Percentiles rank a stretch among this genome's conserved stretches.
Conservation (phyloP, 768 basidiomycete genomes). For the Tulasnella sp. region DNA sequence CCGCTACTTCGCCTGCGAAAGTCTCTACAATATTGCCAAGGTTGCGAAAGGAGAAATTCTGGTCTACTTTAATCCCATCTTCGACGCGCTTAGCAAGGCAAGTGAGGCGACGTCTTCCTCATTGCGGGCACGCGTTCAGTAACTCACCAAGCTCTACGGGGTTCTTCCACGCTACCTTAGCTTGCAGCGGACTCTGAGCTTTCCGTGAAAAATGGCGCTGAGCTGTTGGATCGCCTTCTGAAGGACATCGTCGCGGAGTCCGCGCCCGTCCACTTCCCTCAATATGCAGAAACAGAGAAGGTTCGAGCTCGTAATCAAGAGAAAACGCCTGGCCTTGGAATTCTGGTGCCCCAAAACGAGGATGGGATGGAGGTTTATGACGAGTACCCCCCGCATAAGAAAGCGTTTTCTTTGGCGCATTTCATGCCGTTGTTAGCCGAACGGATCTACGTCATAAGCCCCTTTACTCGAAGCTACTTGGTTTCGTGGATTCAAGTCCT, state of each 20-base stretch:
- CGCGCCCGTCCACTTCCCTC: conserved; percentile 88
- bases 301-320: conserved; percentile 48
- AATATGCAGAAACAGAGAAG: conserved; percentile 75
- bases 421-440: conserved; percentile 93
- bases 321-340: conserved; percentile 45
- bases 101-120: not conserved
- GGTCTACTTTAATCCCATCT: conserved; percentile 97
- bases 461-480: conserved; percentile 93
- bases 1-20: conserved; percentile 96
- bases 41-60: conserved; percentile 96
- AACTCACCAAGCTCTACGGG: not conserved
- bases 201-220: conserved; percentile 97
- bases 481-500: conserved; percentile 95
- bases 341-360: conserved; percentile 59
- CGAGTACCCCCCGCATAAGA: conserved; percentile 44
- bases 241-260: conserved; percentile 98
- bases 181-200: conserved; percentile 92
- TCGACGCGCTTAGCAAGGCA: conserved; percentile 95
- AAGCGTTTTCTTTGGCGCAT: conserved; percentile 88
- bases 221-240: conserved; percentile 91
- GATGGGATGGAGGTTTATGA: conserved; percentile 41
- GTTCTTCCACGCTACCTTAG: conserved; percentile 41
- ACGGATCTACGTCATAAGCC: conserved; percentile 90
- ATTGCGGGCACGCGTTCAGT: not conserved
- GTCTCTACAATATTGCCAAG: conserved; percentile 95